Percentiles rank a stretch among this genome's conserved stretches.
Evolutionary conservation across 352 stramenopile genomes (phyloP).

Genomic region (Phytophthora citricola): DNA sequence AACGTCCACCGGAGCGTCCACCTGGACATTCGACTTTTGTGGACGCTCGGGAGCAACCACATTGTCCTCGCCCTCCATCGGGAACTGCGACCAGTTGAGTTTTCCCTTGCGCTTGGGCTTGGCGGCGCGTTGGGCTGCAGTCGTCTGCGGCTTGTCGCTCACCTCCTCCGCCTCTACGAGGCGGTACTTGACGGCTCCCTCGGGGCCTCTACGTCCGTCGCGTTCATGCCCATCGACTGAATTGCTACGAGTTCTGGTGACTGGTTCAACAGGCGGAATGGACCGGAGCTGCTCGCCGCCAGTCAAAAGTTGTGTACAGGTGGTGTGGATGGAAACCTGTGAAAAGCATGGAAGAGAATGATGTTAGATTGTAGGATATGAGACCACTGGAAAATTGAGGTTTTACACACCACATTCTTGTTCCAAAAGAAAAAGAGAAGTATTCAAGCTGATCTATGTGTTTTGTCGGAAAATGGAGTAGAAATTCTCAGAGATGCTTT

Average conservation of each 20-base stretch:
- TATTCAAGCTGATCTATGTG: too few relatives aligned
- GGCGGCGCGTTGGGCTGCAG: not conserved
- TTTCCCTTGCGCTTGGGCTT: conserved; percentile 71
- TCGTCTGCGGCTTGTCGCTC: conserved; percentile 36
- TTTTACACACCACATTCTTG: too few relatives aligned
- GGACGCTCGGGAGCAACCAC: conserved; percentile 5
- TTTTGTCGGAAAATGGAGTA: too few relatives aligned
- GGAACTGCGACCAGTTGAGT: conserved; percentile 79
- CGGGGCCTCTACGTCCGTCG: conserved; percentile 24
- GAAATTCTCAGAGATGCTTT: too few relatives aligned
- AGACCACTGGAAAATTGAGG: too few relatives aligned
- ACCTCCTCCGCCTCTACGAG: conserved; percentile 88
- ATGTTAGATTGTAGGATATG: too few relatives aligned
- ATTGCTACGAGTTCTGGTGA: not conserved
- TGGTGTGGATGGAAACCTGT: too few relatives aligned
- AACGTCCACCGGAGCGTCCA: conserved; percentile 4
- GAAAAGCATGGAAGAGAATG: too few relatives aligned
- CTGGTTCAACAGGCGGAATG: conserved; percentile 22
- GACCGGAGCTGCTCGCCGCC: conserved; percentile 11
- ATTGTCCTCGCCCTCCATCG: conserved; percentile 50
- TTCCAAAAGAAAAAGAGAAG: too few relatives aligned
- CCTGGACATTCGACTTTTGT: not conserved
- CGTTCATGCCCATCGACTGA: conserved; percentile 38
- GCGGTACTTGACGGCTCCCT: conserved; percentile 76
- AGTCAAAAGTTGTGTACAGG: conserved; percentile 29